Conservation (phyloP, 1,284 basidiomycete genomes). For the Peniophora sp. region DNA sequence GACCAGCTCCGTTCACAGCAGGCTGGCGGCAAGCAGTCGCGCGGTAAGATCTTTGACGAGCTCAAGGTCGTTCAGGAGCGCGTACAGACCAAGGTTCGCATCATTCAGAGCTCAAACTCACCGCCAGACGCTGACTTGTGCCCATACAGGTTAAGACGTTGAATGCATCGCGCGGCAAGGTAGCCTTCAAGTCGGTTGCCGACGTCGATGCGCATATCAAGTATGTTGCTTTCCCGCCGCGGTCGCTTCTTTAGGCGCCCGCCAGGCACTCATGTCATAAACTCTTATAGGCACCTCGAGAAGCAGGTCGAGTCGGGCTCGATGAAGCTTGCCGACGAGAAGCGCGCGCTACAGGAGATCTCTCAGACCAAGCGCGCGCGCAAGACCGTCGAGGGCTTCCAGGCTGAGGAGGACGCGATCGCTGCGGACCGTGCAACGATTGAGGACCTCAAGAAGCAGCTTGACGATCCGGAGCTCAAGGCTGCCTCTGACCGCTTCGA, state of each 20-base stretch:
- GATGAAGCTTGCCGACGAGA: conserved; percentile 95
- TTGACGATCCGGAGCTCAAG: conserved; percentile 90
- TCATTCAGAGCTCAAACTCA: neutral
- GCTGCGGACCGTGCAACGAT: conserved; percentile 71
- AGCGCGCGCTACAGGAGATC: conserved; percentile 90
- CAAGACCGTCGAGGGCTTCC: conserved; percentile 72
- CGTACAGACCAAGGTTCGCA: conserved; percentile 74
- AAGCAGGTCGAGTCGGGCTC: conserved; percentile 87
- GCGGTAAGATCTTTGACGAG: conserved; percentile 78
- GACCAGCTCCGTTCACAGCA: conserved; percentile 78
- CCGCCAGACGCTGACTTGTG: conserved; percentile 4
- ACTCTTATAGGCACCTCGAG: conserved; percentile 61
- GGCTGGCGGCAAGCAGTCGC: conserved; percentile 69
- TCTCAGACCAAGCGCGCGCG: conserved; percentile 62
- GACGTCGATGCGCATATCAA: conserved; percentile 86
- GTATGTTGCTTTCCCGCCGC: conserved; percentile 35
- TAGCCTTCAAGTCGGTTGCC: conserved; percentile 77
- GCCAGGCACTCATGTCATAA: conserved; percentile 4
- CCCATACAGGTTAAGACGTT: conserved; percentile 77
- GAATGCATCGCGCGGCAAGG: conserved; percentile 76
- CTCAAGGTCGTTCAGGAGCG: conserved; percentile 77
- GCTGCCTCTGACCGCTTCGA: conserved; percentile 80
- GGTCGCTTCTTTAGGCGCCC: conserved; percentile 2
- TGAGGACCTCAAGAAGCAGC: conserved; percentile 75
- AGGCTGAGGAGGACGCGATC: conserved; percentile 72